A percentile compares a stretch with the other conserved stretches of the same genome.
Conservation (phyloP, 1,284 basidiomycete species). For the Fomitopsis schrenkii region DNA sequence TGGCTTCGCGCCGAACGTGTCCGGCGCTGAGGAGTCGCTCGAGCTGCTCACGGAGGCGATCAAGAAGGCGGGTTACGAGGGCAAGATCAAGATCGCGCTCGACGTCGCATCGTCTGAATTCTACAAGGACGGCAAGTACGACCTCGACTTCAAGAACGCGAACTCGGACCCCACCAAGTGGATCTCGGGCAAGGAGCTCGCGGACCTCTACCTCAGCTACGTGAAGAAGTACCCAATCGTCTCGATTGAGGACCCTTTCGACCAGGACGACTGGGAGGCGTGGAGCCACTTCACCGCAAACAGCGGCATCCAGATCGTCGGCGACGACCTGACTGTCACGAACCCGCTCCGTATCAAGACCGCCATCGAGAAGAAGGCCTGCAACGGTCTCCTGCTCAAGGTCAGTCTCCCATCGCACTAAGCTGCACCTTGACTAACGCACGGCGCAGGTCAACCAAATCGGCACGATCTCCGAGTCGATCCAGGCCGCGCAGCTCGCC, state of each 20-base stretch:
- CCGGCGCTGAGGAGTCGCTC: constrained; percentile 95
- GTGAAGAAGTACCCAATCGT: constrained; percentile 93
- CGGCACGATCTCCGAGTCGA: constrained; percentile 98
- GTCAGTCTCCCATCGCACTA: constrained; percentile 30
- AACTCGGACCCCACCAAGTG: constrained; percentile 97
- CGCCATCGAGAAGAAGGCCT: constrained; percentile 99
- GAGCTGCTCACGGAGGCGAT: constrained; percentile 96
- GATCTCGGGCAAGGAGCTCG: constrained; percentile 92
- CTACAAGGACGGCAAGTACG: constrained; percentile 99
- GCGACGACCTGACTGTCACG: constrained; percentile 98
- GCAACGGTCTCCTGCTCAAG: constrained; percentile 98
- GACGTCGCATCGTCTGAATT: constrained; percentile 99
- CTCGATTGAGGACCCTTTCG: constrained; percentile 99
- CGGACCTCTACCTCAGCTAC: constrained; percentile 87
- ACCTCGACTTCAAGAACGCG: constrained; percentile 99
- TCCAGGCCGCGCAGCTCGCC: constrained; percentile 93
- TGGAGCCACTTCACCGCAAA: constrained; percentile 90
- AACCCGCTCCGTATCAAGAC: constrained; percentile 98
- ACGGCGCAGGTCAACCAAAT: constrained; percentile 85
- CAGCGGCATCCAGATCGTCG: constrained; percentile 87
- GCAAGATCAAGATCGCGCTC: constrained; percentile 98
- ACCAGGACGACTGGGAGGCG: constrained; percentile 99
- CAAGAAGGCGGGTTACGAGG: constrained; percentile 96
- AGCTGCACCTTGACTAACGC: background rate
- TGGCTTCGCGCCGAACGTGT: constrained; percentile 98